Evolutionary conservation across 2,329 filamentous ascomycete species (phyloP).

Genomic region (Curvularia sp.): DNA sequence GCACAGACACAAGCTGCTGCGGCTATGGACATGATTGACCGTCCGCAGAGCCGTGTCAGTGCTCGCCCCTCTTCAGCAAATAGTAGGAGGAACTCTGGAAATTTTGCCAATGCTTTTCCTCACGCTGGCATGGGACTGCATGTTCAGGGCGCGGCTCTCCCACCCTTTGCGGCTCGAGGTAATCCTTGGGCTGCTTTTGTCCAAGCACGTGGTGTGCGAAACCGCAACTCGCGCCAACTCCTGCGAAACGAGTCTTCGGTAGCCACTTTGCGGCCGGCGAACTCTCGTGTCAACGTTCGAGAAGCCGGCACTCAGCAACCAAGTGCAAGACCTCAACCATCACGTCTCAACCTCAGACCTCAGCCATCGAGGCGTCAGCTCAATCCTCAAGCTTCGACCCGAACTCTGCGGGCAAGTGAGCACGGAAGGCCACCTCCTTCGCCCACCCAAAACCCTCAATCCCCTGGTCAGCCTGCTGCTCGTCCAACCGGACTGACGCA

Average conservation of each 20-base stretch:
- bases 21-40: constrained; percentile 47
- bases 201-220: constrained; percentile 33
- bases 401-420: constrained; percentile 46
- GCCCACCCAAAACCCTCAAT: constrained; percentile 27
- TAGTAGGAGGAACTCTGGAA: constrained; percentile 44
- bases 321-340: constrained; percentile 44
- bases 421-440: constrained; percentile 43
- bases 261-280: constrained; percentile 45
- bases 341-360: constrained; percentile 45
- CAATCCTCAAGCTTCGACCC: constrained; percentile 45
- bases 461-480: constrained; percentile 26
- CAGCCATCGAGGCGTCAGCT: constrained; percentile 48
- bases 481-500: constrained; percentile 40
- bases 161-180: constrained; percentile 39
- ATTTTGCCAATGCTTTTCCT: constrained; percentile 42
- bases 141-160: constrained; percentile 40
- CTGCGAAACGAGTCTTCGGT: constrained; percentile 51
- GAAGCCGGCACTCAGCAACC: constrained; percentile 38
- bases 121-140: constrained; percentile 44
- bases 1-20: constrained; percentile 39
- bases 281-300: constrained; percentile 45
- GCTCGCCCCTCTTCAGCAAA: constrained; percentile 47
- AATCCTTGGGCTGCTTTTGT: constrained; percentile 51
- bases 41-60: constrained; percentile 47
- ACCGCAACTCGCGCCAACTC: constrained; percentile 43